Percentiles rank a stretch among this genome's conserved stretches.
These are phyloP conservation scores for Fonsecaea nubica DNA, from an alignment of 2,329 filamentous ascomycete genomes.

Conservation along the genomic window DNA sequence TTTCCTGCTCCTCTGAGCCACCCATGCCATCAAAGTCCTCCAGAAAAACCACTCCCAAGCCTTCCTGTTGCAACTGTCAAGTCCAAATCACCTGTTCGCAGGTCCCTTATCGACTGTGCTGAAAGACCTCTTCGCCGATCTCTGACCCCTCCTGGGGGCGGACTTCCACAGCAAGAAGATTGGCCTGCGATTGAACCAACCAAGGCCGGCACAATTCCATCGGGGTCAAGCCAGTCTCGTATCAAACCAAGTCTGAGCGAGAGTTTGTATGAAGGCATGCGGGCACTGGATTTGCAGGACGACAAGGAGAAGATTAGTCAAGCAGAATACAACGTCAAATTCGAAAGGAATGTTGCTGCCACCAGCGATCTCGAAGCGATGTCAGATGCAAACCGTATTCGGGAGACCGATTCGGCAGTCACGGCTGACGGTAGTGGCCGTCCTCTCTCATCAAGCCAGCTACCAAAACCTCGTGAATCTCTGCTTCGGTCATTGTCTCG, in stretches of 20 bases:
- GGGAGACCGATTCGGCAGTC: not conserved
- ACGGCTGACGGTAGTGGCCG: constrained; percentile 7
- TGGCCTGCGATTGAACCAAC: constrained; percentile 42
- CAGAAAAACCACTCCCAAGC: constrained; percentile 44
- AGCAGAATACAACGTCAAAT: not conserved
- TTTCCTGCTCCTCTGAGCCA: constrained; percentile 12
- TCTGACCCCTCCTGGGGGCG: constrained; percentile 29
- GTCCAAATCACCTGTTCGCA: constrained; percentile 36
- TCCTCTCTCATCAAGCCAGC: constrained; percentile 31
- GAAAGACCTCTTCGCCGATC: constrained; percentile 42
- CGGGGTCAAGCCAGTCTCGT: not conserved
- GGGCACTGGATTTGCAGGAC: constrained; percentile 33
- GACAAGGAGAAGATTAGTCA: constrained; percentile 12
- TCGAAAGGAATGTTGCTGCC: not conserved
- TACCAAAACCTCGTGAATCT: constrained; percentile 35
- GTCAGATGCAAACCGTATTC: not conserved
- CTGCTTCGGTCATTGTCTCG: constrained; percentile 33
- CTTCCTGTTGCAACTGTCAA: constrained; percentile 40
- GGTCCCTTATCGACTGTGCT: constrained; percentile 43
- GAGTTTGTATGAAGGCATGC: constrained; percentile 37
- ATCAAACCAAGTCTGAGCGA: constrained; percentile 36
- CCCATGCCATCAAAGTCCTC: constrained; percentile 27
- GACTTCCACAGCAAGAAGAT: constrained; percentile 37
- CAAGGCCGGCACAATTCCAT: constrained; percentile 10
- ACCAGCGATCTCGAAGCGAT: not conserved